Evolutionary conservation across 2,329 filamentous ascomycete species (phyloP).

Genomic region (Pezicula radicicola): DNA sequence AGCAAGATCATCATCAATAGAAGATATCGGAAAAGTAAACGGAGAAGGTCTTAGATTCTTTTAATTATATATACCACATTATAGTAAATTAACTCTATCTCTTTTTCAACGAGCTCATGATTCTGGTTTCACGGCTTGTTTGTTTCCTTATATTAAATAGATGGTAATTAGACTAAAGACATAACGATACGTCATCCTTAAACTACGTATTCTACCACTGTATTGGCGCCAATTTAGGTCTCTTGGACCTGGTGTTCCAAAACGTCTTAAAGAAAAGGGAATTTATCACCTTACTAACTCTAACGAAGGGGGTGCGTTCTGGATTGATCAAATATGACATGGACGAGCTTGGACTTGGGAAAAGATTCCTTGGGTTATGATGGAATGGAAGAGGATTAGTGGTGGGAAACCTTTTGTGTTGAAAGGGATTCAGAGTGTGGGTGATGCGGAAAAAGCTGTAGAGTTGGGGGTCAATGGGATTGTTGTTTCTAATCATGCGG

Average conservation of each 20-base stretch:
- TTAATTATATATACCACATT: slow-evolving; percentile 63
- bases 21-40: slow-evolving; percentile 55
- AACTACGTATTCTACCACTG: slow-evolving; percentile 65
- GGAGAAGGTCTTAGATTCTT: slow-evolving; percentile 52
- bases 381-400: slow-evolving; percentile 55
- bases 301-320: slow-evolving; percentile 53
- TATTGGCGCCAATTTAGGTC: slow-evolving; percentile 54
- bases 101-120: slow-evolving; percentile 52
- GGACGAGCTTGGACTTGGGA: slow-evolving; percentile 61
- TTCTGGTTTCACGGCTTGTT: slow-evolving; percentile 51
- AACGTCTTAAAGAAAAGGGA: slow-evolving; percentile 43
- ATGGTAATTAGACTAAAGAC: slow-evolving; percentile 61
- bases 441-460: slow-evolving; percentile 54
- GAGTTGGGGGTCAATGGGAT: slow-evolving; percentile 58
- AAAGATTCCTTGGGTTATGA: slow-evolving; percentile 57
- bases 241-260: slow-evolving; percentile 58
- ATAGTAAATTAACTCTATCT: slow-evolving; percentile 55
- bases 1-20: slow-evolving; percentile 49
- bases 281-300: slow-evolving; percentile 51
- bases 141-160: slow-evolving; percentile 62
- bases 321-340: slow-evolving; percentile 65
- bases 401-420: slow-evolving; percentile 56
- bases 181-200: slow-evolving; percentile 50
- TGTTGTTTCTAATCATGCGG: slow-evolving; percentile 56
- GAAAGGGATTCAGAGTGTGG: slow-evolving; percentile 61